phyloP scores from a whole-genome alignment of 768 basidiomycete genomes.

The Hericium erinaceus region DNA sequence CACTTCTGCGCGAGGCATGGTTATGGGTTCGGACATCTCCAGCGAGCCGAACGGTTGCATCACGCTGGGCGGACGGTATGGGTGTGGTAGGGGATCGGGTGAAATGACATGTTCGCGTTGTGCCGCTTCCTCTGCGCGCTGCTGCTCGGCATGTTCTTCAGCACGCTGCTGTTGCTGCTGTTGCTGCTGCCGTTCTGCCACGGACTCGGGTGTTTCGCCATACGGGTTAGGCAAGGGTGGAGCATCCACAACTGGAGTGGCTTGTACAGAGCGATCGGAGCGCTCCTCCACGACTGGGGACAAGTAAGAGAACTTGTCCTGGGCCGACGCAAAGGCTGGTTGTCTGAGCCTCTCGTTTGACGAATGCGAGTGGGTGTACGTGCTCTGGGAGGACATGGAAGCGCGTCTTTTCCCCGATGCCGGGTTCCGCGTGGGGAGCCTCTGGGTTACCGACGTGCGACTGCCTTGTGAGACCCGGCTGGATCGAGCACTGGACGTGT shows the following conservation, averaged over 20 bases:
- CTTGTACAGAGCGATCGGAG: background rate
- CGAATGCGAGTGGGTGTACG: conserved; percentile 9
- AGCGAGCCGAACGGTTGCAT: conserved; percentile 11
- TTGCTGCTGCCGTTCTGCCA: conserved; percentile 2
- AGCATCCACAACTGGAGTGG: background rate
- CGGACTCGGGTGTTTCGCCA: conserved; percentile 16
- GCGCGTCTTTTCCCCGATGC: conserved; percentile 2
- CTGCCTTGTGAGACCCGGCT: background rate
- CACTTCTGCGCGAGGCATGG: background rate
- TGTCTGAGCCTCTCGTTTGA: conserved; percentile 9
- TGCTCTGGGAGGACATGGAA: conserved; percentile 11
- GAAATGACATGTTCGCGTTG: conserved; percentile 24
- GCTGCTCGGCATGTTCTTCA: background rate
- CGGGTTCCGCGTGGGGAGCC: conserved; percentile 1
- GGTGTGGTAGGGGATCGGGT: conserved; percentile 37
- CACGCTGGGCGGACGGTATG: conserved; percentile 27
- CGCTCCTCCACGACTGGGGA: conserved; percentile 12
- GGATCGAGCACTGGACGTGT: conserved; percentile 14
- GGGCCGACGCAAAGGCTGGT: background rate
- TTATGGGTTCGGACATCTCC: background rate
- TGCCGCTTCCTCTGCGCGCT: background rate
- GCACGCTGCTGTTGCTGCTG: background rate
- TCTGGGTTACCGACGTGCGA: background rate
- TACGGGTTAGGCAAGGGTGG: conserved; percentile 8
- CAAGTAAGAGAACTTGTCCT: conserved; percentile 1